Evolutionary conservation across 2,329 filamentous ascomycete genomes (phyloP).

Genomic region (Dactylonectria estremocensis): DNA sequence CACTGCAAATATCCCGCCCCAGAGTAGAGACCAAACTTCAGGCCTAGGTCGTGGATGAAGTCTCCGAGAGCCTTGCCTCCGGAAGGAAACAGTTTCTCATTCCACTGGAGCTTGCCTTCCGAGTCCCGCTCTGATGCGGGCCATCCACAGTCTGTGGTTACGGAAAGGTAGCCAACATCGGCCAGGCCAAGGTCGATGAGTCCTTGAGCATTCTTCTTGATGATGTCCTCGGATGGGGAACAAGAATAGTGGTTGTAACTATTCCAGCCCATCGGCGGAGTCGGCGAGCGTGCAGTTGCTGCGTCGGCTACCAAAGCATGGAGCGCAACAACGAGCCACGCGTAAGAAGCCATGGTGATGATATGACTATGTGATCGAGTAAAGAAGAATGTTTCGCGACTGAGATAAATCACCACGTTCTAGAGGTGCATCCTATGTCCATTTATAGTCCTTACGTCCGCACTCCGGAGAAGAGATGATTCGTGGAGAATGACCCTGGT

Average conservation of each 20-base stretch:
- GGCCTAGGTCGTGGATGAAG: conserved; percentile 62
- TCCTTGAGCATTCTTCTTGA: conserved; percentile 64
- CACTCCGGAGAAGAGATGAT: neutral
- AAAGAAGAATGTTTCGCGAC: neutral
- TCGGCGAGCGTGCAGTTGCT: conserved; percentile 45
- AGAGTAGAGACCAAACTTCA: conserved; percentile 71
- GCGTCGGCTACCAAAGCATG: conserved; percentile 3
- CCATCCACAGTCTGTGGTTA: conserved; percentile 75
- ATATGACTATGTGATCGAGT: neutral
- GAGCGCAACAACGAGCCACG: conserved; percentile 17
- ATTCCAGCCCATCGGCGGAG: conserved; percentile 70
- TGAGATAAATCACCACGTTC: neutral
- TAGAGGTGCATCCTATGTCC: neutral
- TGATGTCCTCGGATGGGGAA: conserved; percentile 36
- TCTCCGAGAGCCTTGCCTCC: conserved; percentile 65
- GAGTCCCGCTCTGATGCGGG: conserved; percentile 55
- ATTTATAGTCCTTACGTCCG: neutral
- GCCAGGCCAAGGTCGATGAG: conserved; percentile 67
- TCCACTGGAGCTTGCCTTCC: conserved; percentile 65
- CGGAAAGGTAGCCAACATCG: conserved; percentile 68
- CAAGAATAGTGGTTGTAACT: conserved; percentile 66
- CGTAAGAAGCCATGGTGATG: conserved; percentile 15
- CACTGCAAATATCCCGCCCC: conserved; percentile 63
- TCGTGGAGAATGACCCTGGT: conserved; percentile 6
- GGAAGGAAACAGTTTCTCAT: conserved; percentile 64